These are phyloP conservation scores for Thermothelomyces thermophilus DNA, from an alignment of 2,329 filamentous ascomycete species.

Conservation along the genomic window DNA sequence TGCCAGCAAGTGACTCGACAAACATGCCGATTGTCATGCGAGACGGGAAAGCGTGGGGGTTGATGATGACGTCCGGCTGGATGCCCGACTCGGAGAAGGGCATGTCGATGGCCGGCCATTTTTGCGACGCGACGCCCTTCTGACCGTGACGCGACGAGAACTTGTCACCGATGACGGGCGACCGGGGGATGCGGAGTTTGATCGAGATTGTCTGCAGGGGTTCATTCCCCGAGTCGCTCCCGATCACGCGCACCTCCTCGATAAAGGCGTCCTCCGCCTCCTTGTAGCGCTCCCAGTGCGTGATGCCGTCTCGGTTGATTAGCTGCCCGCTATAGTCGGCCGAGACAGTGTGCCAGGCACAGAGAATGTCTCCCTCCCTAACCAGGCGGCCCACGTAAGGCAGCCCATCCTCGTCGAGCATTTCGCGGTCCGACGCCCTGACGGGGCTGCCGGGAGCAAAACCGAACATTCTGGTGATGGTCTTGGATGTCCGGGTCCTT, in stretches of 20 bases:
- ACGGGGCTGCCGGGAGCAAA: slow-evolving; percentile 75
- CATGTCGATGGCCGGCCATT: slow-evolving; percentile 92
- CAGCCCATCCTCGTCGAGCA: slow-evolving; percentile 81
- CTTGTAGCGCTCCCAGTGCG: slow-evolving; percentile 90
- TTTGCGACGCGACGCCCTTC: slow-evolving; percentile 93
- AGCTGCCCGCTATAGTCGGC: slow-evolving; percentile 71
- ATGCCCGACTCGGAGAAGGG: slow-evolving; percentile 96
- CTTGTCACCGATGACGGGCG: slow-evolving; percentile 94
- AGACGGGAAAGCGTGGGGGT: slow-evolving; percentile 97
- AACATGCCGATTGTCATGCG: slow-evolving; percentile 99
- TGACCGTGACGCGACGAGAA: slow-evolving; percentile 98
- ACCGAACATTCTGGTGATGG: slow-evolving; percentile 77
- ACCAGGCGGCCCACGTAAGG: slow-evolving; percentile 74
- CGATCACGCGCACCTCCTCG: slow-evolving; percentile 87
- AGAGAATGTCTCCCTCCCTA: slow-evolving; percentile 74
- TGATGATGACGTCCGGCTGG: slow-evolving; percentile 96
- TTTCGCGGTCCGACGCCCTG: slow-evolving; percentile 61
- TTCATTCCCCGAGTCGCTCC: slow-evolving; percentile 74
- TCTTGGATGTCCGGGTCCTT: slow-evolving; percentile 57
- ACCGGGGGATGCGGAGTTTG: slow-evolving; percentile 85
- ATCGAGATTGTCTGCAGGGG: slow-evolving; percentile 83
- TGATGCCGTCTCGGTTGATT: slow-evolving; percentile 78
- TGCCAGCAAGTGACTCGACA: slow-evolving; percentile 91
- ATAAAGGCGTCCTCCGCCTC: slow-evolving; percentile 82
- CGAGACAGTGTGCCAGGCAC: slow-evolving; percentile 83